phyloP scores from a whole-genome alignment of 441 rosid genomes.

The Gossypium gossypioides region DNA sequence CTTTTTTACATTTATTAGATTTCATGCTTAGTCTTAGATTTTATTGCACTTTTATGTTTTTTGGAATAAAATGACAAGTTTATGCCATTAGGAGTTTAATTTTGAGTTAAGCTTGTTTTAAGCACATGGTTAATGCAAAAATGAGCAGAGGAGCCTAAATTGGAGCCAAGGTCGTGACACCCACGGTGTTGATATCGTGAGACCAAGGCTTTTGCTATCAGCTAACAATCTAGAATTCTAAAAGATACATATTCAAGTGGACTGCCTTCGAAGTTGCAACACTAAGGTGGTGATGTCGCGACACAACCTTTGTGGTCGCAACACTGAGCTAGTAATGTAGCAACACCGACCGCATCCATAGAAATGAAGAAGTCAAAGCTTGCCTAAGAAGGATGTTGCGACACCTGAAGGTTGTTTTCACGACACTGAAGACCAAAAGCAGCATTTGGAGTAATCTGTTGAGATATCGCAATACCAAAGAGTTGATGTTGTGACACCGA shows the following conservation, averaged over 20 bases:
- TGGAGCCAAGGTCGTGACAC: background rate
- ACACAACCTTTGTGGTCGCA: background rate
- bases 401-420: background rate
- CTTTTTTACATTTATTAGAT: too few relatives aligned
- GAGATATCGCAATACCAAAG: background rate
- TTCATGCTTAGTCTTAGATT: background rate
- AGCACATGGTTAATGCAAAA: background rate
- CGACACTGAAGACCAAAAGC: background rate
- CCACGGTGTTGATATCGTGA: background rate
- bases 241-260: background rate
- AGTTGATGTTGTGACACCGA: background rate
- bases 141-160: background rate
- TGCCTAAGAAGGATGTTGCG: too few relatives aligned
- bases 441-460: background rate
- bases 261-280: background rate
- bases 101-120: too few relatives aligned
- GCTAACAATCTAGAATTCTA: too few relatives aligned
- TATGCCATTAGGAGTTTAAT: too few relatives aligned
- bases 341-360: background rate
- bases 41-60: too few relatives aligned
- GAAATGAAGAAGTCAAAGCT: background rate
- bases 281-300: background rate
- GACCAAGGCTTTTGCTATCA: background rate
- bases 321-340: background rate
- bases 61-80: too few relatives aligned